phyloP scores from a whole-genome alignment of 495 filamentous ascomycete species.

The Aspergillus conjunctus region DNA sequence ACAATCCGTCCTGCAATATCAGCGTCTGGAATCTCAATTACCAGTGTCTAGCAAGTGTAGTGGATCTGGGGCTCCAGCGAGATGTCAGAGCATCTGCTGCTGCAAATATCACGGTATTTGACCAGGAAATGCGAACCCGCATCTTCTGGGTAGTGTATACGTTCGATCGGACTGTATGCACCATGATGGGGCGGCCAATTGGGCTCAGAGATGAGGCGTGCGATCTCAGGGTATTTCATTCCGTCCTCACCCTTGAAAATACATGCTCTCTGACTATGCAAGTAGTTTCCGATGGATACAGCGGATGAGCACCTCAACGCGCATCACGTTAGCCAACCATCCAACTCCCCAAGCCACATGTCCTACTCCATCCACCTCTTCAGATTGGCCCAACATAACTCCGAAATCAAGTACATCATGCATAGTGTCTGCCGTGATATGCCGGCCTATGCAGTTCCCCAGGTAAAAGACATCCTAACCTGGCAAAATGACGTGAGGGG shows the following conservation, averaged over 20 bases:
- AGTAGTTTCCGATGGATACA: slow-evolving; percentile 36
- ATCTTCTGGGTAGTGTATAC: slow-evolving; percentile 53
- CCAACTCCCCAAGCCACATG: slow-evolving; percentile 36
- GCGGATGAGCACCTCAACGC: slow-evolving; percentile 33
- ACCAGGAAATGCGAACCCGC: slow-evolving; percentile 51
- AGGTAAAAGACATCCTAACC: slow-evolving; percentile 37
- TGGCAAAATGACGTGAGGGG: slow-evolving; percentile 47
- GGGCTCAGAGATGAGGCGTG: slow-evolving; percentile 53
- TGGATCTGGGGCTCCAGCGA: slow-evolving; percentile 50
- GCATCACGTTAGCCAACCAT: slow-evolving; percentile 1
- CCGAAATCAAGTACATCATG: slow-evolving; percentile 53
- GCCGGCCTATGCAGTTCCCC: slow-evolving; percentile 44
- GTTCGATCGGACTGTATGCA: slow-evolving; percentile 48
- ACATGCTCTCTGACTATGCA: background rate
- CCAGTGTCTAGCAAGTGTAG: slow-evolving; percentile 47
- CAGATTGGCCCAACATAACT: slow-evolving; percentile 45
- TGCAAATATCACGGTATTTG: slow-evolving; percentile 39
- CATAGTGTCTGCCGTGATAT: slow-evolving; percentile 44
- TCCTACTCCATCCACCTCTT: slow-evolving; percentile 47
- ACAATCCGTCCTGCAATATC: slow-evolving; percentile 47
- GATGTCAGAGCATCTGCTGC: slow-evolving; percentile 38
- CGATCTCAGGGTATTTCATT: slow-evolving; percentile 42
- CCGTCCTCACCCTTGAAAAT: background rate
- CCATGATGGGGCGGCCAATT: slow-evolving; percentile 53
- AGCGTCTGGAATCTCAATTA: slow-evolving; percentile 55